Evolutionary conservation across 2,329 filamentous ascomycete genomes (phyloP), one percentile per base, ranked within the genome.

Genomic region (Beauveria bassiana): DNA sequence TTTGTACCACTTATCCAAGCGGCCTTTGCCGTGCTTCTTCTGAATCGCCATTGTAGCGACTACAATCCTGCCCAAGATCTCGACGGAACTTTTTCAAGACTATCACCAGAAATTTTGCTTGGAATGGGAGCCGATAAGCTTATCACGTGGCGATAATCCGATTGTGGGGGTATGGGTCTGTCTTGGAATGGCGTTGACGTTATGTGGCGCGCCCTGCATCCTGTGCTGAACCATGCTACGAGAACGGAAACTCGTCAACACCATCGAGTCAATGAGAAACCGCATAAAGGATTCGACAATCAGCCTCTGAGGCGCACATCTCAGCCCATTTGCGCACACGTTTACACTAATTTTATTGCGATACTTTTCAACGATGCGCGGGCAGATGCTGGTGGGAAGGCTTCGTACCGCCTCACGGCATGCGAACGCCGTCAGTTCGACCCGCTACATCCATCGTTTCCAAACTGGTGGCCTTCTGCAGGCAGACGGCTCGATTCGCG

Each of bases 1-100:
- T 74, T 93, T 93, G 78, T 98, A 99, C 91, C 93, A 98, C 78
- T 98, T 97, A 78, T 99, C 95, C 71, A 97, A 83, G 85, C 93
- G 93, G 76, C 93, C 93, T 80, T 98, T 98, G 78, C 92, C 93
- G 79, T 96, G 90, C 84, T 98, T 98, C 84, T 98, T 97, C 73
- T 98, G 91, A 71, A 98, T 93, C 71, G 91, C 93, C 95, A 98
- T 63, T 59, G n/a, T 49, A 53, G 43, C 55, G 45, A 45, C 34
- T 24, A 18, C 50, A 38, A 54, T 59, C 16, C 18, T 61, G 22
- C 43, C 46, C 16, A 42, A 45, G 24, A 40, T 14, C 18, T 50
- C 34, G 28, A 49, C 31, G 31, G 42, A 57, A 52, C 54, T 42
- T 63, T 63, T 60, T 63, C 38, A 16, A 24, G 61, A 26, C 40